These are phyloP conservation scores for Phytophthora fragariae DNA, from an alignment of 352 stramenopile species.

Conservation along the genomic window DNA sequence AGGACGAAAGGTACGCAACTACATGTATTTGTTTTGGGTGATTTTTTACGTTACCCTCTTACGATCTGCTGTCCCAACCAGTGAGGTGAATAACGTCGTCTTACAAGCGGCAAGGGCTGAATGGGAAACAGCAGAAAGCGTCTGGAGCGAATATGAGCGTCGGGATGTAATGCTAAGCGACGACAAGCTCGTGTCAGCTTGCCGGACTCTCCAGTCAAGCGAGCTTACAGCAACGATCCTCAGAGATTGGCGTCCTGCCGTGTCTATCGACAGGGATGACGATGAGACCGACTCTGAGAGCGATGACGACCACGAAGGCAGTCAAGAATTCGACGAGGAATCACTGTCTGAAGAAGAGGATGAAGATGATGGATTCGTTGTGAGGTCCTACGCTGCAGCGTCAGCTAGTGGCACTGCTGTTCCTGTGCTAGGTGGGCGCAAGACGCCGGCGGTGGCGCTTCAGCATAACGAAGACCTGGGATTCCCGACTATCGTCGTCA, in stretches of 20 bases:
- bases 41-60: background rate
- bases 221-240: slow-evolving; percentile 36
- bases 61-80: slow-evolving; percentile 6
- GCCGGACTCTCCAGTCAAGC: slow-evolving; percentile 33
- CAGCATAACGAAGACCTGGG: slow-evolving; percentile 49
- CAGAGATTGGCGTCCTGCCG: slow-evolving; percentile 43
- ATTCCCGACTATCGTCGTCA: slow-evolving; percentile 47
- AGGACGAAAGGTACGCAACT: slow-evolving; percentile 52
- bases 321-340: slow-evolving; percentile 42
- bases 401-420: slow-evolving; percentile 4
- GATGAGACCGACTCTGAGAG: slow-evolving; percentile 45
- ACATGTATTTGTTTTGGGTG: no score
- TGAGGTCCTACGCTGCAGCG: slow-evolving; percentile 24
- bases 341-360: slow-evolving; percentile 46
- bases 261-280: slow-evolving; percentile 33
- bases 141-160: slow-evolving; percentile 29
- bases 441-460: slow-evolving; percentile 24
- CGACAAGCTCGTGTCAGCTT: slow-evolving; percentile 45
- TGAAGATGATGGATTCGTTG: slow-evolving; percentile 34
- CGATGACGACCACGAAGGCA: slow-evolving; percentile 37
- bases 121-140: slow-evolving; percentile 27
- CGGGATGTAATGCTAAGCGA: slow-evolving; percentile 41
- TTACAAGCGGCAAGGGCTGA: slow-evolving; percentile 28
- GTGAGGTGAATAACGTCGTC: slow-evolving; percentile 44
- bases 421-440: slow-evolving; percentile 11